Base-by-base conservation (phyloP, 2,329 filamentous ascomycete genomes). In the Fusarium pilosicola region DNA sequence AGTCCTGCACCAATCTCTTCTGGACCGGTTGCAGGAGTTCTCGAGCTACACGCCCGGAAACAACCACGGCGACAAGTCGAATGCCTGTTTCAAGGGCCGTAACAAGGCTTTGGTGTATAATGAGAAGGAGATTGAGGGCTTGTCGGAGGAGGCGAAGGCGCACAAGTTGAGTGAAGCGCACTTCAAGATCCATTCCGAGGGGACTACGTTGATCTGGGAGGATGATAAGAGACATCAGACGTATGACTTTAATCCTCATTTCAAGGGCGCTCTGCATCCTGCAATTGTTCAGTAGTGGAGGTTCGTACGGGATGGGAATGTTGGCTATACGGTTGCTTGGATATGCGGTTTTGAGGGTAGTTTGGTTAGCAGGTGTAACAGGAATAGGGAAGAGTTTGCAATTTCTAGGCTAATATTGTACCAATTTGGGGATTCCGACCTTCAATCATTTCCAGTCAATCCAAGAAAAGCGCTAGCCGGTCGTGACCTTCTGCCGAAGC, bases 1-100 rank as follows among this genome's bases (percentile, higher is more conserved):
- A 1, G 80, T 83, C 1, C 65, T 85, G 0, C 84, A 85, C 41
- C 81, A 81, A 55, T 84, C 82, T 18, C 65, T 84, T 7, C 36
- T 83, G 11, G 81, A 79, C 76, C 77, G 83, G 26, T 74, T 84
- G 77, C 81, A 24, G 71, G 81, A 56, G 5, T 71, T 70, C 67
- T 62, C 3, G 59, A 61, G 1, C 82, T 84, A 68, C 60, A 61
- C 13, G 79, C 83, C 1, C 22, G n/a, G 13, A 81, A 70, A 84
- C 64, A 83, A 84, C 69, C 82, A 80, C 41, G 78, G 79, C 62
- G 68, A 70, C 20, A 41, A 39, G 22, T 79, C 76, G 1, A 22
- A 41, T 7, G 6, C 68, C 75, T n/a, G 74, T 68, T 9, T 80
- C 81, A 32, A 83, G 81, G 73, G 80, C 34, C 70, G 75, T 14